Percentiles rank a stretch among this genome's conserved stretches.
Conservation (phyloP, 2,329 filamentous ascomycete genomes). For the Diaporthe destruens region DNA sequence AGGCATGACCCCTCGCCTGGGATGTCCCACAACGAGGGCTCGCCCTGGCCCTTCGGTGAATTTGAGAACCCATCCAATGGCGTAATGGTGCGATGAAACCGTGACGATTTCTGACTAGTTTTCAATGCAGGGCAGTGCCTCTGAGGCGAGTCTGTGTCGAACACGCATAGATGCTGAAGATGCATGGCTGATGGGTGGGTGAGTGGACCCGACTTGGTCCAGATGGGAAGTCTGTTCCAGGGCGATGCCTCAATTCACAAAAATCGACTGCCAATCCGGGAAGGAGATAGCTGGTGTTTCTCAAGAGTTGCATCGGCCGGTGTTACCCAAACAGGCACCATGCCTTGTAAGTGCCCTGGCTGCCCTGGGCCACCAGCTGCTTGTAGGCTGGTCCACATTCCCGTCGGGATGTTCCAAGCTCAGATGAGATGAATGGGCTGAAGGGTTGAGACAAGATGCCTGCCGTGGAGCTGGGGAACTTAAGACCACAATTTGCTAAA, state of each 20-base stretch:
- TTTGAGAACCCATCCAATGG: slow-evolving; percentile 14
- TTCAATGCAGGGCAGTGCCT: slow-evolving; percentile 20
- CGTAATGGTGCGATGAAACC: slow-evolving; percentile 28
- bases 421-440: slow-evolving; percentile 1
- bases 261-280: slow-evolving; percentile 23
- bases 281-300: slow-evolving; percentile 10
- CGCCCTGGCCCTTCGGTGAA: not conserved
- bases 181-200: slow-evolving; percentile 13
- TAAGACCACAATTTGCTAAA: not conserved
- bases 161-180: slow-evolving; percentile 4
- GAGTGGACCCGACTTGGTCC: slow-evolving; percentile 3
- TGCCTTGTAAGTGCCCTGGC: slow-evolving; percentile 3
- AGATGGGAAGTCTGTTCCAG: slow-evolving; percentile 12
- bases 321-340: slow-evolving; percentile 29
- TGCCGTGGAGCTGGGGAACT: not conserved
- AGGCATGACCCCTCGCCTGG: slow-evolving; percentile 16
- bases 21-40: not conserved
- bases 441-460: not conserved
- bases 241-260: slow-evolving; percentile 14
- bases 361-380: not conserved
- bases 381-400: slow-evolving; percentile 1
- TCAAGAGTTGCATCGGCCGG: slow-evolving; percentile 31
- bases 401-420: slow-evolving; percentile 10
- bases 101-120: slow-evolving; percentile 22
- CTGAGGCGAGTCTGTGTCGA: slow-evolving; percentile 18